Evolutionary conservation across 2,329 filamentous ascomycete species (phyloP).

Genomic region (Hypoxylon sp.): DNA sequence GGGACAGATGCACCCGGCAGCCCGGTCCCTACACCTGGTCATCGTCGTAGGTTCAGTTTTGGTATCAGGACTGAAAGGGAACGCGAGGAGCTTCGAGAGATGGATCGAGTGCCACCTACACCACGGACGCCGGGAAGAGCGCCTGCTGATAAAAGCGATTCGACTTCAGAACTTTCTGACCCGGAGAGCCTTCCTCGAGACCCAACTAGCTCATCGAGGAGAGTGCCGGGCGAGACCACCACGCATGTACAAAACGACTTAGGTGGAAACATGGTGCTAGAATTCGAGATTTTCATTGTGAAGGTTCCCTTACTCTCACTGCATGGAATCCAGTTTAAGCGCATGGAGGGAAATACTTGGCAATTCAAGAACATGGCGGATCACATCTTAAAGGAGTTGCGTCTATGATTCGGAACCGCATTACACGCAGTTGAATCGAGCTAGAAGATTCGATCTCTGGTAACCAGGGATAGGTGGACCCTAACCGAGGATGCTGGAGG

Average conservation of each 20-base stretch:
- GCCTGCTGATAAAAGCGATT: slow-evolving; percentile 79
- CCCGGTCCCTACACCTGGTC: slow-evolving; percentile 69
- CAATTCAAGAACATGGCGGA: slow-evolving; percentile 99
- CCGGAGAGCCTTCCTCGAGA: slow-evolving; percentile 74
- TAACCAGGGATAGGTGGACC: not conserved
- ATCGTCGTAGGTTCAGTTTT: slow-evolving; percentile 87
- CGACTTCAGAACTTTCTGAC: slow-evolving; percentile 88
- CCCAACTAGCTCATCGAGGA: slow-evolving; percentile 65
- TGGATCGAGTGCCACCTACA: slow-evolving; percentile 66
- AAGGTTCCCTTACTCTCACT: slow-evolving; percentile 94
- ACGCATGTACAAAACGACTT: slow-evolving; percentile 93
- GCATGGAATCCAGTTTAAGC: slow-evolving; percentile 98
- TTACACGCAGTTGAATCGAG: not conserved
- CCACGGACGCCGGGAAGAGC: slow-evolving; percentile 62
- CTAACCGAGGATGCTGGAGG: not conserved
- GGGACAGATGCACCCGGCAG: slow-evolving; percentile 75
- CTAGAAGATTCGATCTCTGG: not conserved
- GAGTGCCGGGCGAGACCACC: slow-evolving; percentile 86
- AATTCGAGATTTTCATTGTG: slow-evolving; percentile 97
- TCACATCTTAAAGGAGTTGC: slow-evolving; percentile 89
- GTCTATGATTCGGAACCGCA: slow-evolving; percentile 68
- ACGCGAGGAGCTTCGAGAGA: slow-evolving; percentile 78
- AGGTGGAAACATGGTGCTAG: slow-evolving; percentile 84
- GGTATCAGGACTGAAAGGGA: slow-evolving; percentile 77
- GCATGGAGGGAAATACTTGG: slow-evolving; percentile 95